Percentiles rank a stretch among this genome's conserved stretches.
Evolutionary conservation across 345 rosid species (phyloP).

Genomic region (Cardamine occulta): DNA sequence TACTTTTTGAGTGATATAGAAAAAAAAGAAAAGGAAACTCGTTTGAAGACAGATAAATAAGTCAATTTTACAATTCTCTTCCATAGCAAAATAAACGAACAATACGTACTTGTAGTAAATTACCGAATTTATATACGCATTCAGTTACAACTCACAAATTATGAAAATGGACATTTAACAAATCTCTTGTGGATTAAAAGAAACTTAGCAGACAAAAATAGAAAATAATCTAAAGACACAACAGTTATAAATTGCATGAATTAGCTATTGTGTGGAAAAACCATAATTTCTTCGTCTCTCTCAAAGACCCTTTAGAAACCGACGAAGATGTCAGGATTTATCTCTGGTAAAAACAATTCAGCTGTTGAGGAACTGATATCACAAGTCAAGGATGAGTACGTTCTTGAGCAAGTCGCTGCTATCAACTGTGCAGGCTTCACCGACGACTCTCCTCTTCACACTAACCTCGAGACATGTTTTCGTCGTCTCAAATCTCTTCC

Average conservation of each 20-base stretch:
- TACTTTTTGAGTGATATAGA: neutral
- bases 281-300: neutral
- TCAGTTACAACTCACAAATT: neutral
- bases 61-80: neutral
- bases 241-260: constrained; percentile 5
- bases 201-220: neutral
- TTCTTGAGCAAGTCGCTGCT: constrained; percentile 72
- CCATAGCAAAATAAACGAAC: no score
- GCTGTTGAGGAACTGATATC: constrained; percentile 70
- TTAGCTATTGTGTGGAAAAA: constrained; percentile 42
- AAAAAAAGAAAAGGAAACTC: neutral
- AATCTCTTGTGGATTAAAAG: neutral
- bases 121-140: neutral
- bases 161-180: constrained; percentile 4
- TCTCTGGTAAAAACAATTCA: constrained; percentile 61
- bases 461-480: constrained; percentile 69
- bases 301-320: no score
- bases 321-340: constrained; percentile 52
- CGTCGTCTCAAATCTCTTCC: constrained; percentile 74
- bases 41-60: neutral
- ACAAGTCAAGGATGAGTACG: constrained; percentile 59
- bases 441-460: constrained; percentile 53
- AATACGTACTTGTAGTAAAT: neutral
- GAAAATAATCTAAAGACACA: neutral
- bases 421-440: constrained; percentile 63